Evolutionary conservation across 2,329 filamentous ascomycete species (phyloP), one percentile per base, ranked within the genome.

Genomic region (Colletotrichum paranaense): DNA sequence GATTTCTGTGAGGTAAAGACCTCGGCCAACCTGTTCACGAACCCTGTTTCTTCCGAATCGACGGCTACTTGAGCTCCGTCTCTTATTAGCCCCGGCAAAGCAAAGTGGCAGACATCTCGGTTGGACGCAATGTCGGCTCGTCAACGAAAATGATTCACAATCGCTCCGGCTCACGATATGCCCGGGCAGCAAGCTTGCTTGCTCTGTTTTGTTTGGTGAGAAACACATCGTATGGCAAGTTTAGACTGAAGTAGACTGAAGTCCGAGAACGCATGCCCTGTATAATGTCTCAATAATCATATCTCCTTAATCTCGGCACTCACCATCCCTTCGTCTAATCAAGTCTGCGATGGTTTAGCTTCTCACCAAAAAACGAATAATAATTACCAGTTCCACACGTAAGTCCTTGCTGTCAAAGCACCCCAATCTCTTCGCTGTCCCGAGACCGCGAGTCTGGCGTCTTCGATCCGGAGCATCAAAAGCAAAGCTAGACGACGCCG

Each of bases 21-120:
- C 60, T 56, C 42, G 59, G 59, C 30, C 49, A n/a, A 12, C 4
- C 56, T n/a, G 35, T 11, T 30, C 22, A 42, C 30, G 49, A 62
- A 62, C 57, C 71, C 60, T 66, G 35, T 62, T 73, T 71, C 71
- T 62, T 28, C 67, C 71, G 62, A 66, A 30, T 30, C 32, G 14
- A 66, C 46, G 46, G 32, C 49, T 53, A 52, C 28, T 26, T 6
- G 30, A 35, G 30, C 26, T 8, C 26, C 38, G n/a, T 30, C 55
- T 38, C 12, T 28, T 22, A 16, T 16, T 22, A 49, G 52, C 62
- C 67, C 70, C 71, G 67, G 46, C 11, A 60, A 64, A n/a, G 12
- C 4, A 1, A 7, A 42, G 38, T 42, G 14, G 14, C 16, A 42
- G 38, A 42, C 5, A 12, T 35, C 32, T 35, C 32, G 32, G 11